Evolutionary conservation across 495 filamentous ascomycete species (phyloP), one percentile per base, ranked within the genome.

Genomic region (Aspergillus funiculosus): DNA sequence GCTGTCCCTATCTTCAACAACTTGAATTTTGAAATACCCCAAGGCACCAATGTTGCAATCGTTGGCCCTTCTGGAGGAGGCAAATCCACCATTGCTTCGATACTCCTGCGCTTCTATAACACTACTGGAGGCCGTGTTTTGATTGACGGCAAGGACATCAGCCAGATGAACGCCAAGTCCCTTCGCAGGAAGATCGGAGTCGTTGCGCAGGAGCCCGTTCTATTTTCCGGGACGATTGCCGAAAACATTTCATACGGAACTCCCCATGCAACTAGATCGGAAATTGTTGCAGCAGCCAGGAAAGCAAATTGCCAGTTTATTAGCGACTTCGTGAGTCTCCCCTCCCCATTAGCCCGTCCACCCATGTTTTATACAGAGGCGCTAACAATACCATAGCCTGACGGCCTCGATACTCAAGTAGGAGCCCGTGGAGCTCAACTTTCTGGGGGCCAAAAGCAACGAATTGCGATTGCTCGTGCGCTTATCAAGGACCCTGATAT

Each of bases 221-320:
- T 99, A 10, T 95, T 99, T 68, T 95, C 89, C 1, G 92, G 94
- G 27, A 88, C 87, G 0, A 87, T 99, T 50, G 90, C 92, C 0
- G 91, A 97, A 52, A 99, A 99, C 49, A 97, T 99, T 39, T 76
- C 92, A 2, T 97, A 99, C 55, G 94, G 89, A 25, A 83, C 83
- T 44, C 92, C 94, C 4, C 53, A 71, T 28, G 94, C 92, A 2
- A 83, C 81, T 2, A 72, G 86, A 14, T 69, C 78, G 0, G 89
- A 95, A 54, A 94, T 97, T 43, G 75, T 95, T 31, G 74, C 78
- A 14, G 92, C 92, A 3, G 92, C 92, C 0, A 77, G 85, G 45
- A 87, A 92, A 57, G 92, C 92, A n/a, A 98, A 98, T 62, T 97
- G 92, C 62, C 79, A 83, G 40, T 98, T 98, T 60, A 95, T 98